A percentile compares a stretch with the other conserved stretches of the same genome.
Evolutionary conservation across 169 alveolate species (phyloP).

Genomic region (Blepharisma undulans): DNA sequence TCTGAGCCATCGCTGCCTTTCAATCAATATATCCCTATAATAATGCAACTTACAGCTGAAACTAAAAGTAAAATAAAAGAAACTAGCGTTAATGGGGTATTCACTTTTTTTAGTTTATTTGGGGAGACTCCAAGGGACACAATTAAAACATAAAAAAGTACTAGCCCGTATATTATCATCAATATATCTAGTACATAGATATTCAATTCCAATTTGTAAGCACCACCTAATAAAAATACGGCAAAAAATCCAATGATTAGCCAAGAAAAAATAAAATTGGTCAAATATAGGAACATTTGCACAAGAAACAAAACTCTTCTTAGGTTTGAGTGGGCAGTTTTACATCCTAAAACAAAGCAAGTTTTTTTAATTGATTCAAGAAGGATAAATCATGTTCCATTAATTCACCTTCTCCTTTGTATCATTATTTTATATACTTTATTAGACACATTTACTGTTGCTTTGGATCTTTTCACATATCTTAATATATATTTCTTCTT

Average conservation of each 20-base stretch:
- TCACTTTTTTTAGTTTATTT: background rate
- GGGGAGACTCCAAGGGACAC: background rate
- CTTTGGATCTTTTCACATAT: conserved; percentile 30
- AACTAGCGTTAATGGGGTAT: background rate
- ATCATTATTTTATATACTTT: background rate
- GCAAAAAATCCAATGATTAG: conserved; percentile 45
- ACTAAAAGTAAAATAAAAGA: background rate
- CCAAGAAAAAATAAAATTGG: conserved; percentile 39
- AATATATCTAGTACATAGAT: background rate
- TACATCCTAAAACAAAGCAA: background rate
- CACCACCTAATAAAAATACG: background rate
- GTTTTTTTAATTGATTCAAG: conserved; percentile 2
- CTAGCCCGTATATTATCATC: background rate
- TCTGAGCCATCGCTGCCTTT: background rate
- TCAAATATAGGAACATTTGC: conserved; percentile 17
- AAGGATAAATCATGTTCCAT: conserved; percentile 45
- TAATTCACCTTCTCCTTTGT: conserved; percentile 49
- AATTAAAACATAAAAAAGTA: background rate
- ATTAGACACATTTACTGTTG: conserved; percentile 35
- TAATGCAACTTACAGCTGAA: background rate
- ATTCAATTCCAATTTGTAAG: background rate
- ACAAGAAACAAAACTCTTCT: conserved; percentile 30
- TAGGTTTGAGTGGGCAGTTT: conserved; percentile 29
- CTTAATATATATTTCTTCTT: conserved; percentile 9
- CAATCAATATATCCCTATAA: background rate